Conservation (phyloP, 805 yeast genomes). For the Zygotorulaspora florentina region DNA sequence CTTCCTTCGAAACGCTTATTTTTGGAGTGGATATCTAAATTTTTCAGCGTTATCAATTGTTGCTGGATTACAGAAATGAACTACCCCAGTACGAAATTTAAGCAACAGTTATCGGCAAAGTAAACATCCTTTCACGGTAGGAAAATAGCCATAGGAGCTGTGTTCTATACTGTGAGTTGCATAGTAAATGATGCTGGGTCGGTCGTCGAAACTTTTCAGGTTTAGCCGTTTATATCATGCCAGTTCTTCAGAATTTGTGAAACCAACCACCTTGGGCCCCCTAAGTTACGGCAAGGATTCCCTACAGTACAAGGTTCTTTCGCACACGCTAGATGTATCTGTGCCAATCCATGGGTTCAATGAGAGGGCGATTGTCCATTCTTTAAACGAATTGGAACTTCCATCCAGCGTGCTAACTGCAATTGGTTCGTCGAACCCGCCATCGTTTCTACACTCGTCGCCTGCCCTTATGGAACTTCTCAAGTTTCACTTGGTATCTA, state of each 20-base stretch:
- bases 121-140: no score
- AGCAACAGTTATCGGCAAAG: background rate
- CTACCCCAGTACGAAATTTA: background rate
- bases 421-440: constrained; percentile 32
- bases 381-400: constrained; percentile 26
- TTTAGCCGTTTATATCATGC: constrained; percentile 27
- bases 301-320: constrained; percentile 25
- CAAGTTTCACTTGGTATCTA: constrained; percentile 50
- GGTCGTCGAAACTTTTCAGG: background rate
- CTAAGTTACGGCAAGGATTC: constrained; percentile 28
- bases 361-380: constrained; percentile 31
- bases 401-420: constrained; percentile 28
- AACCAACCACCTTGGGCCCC: constrained; percentile 20
- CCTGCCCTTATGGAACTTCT: constrained; percentile 45
- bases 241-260: constrained; percentile 21
- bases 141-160: no score
- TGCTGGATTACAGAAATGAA: background rate
- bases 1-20: no score
- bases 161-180: no score
- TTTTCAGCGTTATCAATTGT: no score
- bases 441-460: constrained; percentile 31
- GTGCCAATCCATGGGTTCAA: constrained; percentile 33
- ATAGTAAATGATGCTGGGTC: background rate
- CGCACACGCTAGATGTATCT: constrained; percentile 25
- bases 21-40: no score